Percentiles rank a stretch among this genome's conserved stretches.
phyloP scores from a whole-genome alignment of 2,329 filamentous ascomycete species.

The Ophiobolus disseminans region DNA sequence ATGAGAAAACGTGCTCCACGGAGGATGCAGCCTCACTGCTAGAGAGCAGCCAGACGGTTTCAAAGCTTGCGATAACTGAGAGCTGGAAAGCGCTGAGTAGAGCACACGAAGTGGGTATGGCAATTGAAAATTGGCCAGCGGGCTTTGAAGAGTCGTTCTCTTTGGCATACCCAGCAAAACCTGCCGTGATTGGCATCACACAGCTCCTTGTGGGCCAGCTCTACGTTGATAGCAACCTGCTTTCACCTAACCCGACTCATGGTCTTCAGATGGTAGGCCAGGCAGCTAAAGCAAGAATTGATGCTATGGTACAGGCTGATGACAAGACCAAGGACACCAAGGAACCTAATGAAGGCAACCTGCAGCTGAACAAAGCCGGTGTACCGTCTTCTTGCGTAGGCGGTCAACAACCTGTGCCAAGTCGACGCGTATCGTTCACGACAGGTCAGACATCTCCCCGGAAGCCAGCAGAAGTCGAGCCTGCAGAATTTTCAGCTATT shows the following conservation, averaged over 20 bases:
- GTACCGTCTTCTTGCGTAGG: conserved; percentile 51
- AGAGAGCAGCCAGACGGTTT: conserved; percentile 71
- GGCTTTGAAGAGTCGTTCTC: conserved; percentile 71
- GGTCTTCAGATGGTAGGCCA: conserved; percentile 38
- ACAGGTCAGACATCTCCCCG: conserved; percentile 29
- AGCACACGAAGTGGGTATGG: conserved; percentile 80
- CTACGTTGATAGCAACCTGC: conserved; percentile 55
- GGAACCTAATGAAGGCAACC: conserved; percentile 6
- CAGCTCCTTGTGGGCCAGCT: conserved; percentile 64
- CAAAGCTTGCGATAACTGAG: conserved; percentile 63
- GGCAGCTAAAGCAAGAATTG: conserved; percentile 33
- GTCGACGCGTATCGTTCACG: conserved; percentile 29
- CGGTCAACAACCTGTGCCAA: conserved; percentile 44
- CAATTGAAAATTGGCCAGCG: conserved; percentile 71
- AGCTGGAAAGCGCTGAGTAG: conserved; percentile 72
- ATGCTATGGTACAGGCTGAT: conserved; percentile 32
- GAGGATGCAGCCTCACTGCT: conserved; percentile 68
- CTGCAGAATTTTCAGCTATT: not conserved
- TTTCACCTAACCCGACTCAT: conserved; percentile 30
- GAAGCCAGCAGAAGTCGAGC: conserved; percentile 16
- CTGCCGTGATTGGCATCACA: conserved; percentile 64
- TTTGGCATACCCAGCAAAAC: conserved; percentile 58
- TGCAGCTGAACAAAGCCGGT: conserved; percentile 48
- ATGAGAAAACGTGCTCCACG: conserved; percentile 63
- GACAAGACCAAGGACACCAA: conserved; percentile 13